A percentile compares a stretch with the other conserved stretches of the same genome.
Conservation (phyloP, 148 eudicot genomes). For the Polygonum maritimum region DNA sequence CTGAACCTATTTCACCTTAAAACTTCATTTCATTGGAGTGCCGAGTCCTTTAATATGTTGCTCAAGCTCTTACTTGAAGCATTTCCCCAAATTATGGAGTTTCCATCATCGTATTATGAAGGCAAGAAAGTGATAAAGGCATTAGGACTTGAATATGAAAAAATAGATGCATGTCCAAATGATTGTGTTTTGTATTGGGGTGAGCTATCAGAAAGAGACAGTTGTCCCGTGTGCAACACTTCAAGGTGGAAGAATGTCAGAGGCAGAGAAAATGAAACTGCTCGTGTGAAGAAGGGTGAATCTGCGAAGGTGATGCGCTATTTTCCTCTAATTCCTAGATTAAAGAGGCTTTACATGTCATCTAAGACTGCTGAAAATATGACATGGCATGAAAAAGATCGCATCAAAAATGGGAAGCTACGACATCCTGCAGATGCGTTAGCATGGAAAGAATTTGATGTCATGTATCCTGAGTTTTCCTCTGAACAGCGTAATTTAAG, state of each 20-base stretch:
- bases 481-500: background rate
- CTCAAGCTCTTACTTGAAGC: background rate
- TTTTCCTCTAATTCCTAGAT: conserved; percentile 14
- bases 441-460: conserved; percentile 12
- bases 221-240: background rate
- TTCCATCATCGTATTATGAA: conserved; percentile 7
- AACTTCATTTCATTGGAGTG: background rate
- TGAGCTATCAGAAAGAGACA: background rate
- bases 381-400: conserved; percentile 10
- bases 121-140: conserved; percentile 1
- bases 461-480: background rate
- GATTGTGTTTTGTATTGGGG: conserved; percentile 2
- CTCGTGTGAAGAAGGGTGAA: background rate
- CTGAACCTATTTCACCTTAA: background rate
- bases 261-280: background rate
- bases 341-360: conserved; percentile 9
- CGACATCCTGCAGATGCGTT: conserved; percentile 10
- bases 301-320: background rate
- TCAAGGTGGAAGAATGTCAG: background rate
- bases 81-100: background rate
- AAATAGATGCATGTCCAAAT: conserved; percentile 2
- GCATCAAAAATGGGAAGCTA: background rate
- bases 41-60: background rate
- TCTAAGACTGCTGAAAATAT: conserved; percentile 3
- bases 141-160: background rate